Conservation (phyloP, 2,329 filamentous ascomycete species). For the Neospermospora avenae region DNA sequence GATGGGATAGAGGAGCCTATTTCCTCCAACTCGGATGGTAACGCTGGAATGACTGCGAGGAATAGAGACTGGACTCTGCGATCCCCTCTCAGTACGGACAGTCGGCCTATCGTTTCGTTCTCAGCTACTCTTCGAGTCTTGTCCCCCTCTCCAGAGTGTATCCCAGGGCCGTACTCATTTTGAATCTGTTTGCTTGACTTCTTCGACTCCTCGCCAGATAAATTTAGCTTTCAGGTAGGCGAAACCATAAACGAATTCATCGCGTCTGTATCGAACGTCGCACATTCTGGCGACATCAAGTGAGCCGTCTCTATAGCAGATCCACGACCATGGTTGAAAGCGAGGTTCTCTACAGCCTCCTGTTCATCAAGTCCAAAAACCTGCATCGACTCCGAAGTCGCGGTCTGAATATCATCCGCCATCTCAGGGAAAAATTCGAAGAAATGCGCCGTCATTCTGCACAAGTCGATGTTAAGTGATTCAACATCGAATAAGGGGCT, state of each 20-base stretch:
- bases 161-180: no score
- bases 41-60: no score
- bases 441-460: not conserved
- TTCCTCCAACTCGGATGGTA: no score
- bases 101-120: no score
- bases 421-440: not conserved
- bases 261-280: not conserved
- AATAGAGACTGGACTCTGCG: no score
- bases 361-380: not conserved
- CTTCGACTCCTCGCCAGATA: not conserved
- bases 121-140: no score
- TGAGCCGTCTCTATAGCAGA: not conserved
- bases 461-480: not conserved
- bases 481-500: not conserved
- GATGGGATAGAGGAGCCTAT: no score
- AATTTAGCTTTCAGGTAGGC: not conserved
- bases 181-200: no score
- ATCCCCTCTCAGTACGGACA: no score
- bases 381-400: not conserved
- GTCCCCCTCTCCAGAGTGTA: no score
- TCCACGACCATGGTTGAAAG: not conserved
- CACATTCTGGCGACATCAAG: not conserved
- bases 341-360: not conserved
- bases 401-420: not conserved
- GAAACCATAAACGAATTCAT: not conserved